Conservation (phyloP, 495 filamentous ascomycete species). For the Darksidea phi region DNA sequence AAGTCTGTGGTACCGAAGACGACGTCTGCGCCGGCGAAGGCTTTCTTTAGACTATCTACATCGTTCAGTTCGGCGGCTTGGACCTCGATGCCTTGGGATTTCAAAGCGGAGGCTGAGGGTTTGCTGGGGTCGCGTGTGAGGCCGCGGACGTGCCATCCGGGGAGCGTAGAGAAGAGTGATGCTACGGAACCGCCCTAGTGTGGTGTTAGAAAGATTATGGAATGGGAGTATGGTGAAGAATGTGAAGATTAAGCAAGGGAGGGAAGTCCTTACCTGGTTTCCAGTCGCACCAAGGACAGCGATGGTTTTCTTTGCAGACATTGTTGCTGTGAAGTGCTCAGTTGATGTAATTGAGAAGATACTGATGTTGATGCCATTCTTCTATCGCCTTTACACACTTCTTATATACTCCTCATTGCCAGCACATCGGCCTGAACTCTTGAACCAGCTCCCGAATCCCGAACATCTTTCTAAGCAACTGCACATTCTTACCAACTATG, state of each 20-base stretch:
- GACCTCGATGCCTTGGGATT: constrained; percentile 50
- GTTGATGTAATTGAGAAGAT: background rate
- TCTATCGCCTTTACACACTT: background rate
- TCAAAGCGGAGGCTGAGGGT: constrained; percentile 42
- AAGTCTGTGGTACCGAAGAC: constrained; percentile 60
- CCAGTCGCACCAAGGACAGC: constrained; percentile 53
- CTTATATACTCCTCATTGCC: background rate
- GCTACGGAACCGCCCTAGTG: constrained; percentile 35
- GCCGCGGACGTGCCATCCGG: constrained; percentile 39
- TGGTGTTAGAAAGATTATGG: background rate
- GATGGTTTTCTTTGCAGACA: constrained; percentile 43
- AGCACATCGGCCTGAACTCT: background rate
- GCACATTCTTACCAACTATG: too few species aligned
- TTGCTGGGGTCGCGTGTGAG: constrained; percentile 41
- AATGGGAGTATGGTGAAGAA: background rate
- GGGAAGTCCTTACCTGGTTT: constrained; percentile 41
- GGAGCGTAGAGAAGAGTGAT: constrained; percentile 29
- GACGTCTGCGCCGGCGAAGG: constrained; percentile 50
- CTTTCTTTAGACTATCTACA: constrained; percentile 44
- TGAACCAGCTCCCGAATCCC: too few species aligned
- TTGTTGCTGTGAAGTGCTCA: background rate
- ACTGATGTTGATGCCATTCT: too few species aligned
- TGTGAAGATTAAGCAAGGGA: background rate
- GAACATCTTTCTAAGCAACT: too few species aligned
- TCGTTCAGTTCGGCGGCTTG: constrained; percentile 51